Evolutionary conservation across 805 yeast genomes (phyloP), one percentile per base, ranked within the genome.

Genomic region (Tetrapisispora iriomotensis): DNA sequence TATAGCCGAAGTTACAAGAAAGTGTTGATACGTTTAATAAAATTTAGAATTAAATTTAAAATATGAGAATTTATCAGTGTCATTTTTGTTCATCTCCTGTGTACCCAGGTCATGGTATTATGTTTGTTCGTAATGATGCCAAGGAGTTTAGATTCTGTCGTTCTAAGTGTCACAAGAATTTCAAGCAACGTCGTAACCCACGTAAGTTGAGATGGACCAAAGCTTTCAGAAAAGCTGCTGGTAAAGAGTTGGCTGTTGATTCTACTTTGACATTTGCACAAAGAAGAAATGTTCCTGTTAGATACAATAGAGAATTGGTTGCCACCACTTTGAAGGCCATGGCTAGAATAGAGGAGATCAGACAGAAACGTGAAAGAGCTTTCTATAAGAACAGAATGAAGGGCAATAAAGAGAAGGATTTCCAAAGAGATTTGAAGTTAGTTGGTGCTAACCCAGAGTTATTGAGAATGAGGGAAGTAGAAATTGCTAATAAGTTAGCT

Each of bases 341-440:
- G 98, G 72, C 82, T 40, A 79, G 96, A 69, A 82, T 92, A 46
- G 96, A 92, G 64, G 94, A 86, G 68, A 92, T 92, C 64, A 80
- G 98, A 72, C 81, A 75, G 62, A 87, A 80, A 73, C 82, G 98
- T 71, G 98, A 92, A 67, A 76, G 94, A 61, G 96, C 97, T 13
- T 92, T 92, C 87, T 92, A 85, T 72, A 90, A 88, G 86, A 87
- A 88, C 71, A 83, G 98, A 78, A 92, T 92, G 98, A 85, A 83
- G 66, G 96, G 96, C 48, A 92, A 92, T 70, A 83, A 79, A 66
- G 96, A 83, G 51, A 77, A 78, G 63, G 82, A 83, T 63, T 71
- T 86, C 57, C 85, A 79, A 40, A 71, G 82, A 42, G 98, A 92
- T 67, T 79, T 78, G 68, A 85, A 85, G 66, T 72, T 92, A 59